Base-by-base conservation (phyloP, 164 flowering plant genomes). In the Sextonia rubra region DNA sequence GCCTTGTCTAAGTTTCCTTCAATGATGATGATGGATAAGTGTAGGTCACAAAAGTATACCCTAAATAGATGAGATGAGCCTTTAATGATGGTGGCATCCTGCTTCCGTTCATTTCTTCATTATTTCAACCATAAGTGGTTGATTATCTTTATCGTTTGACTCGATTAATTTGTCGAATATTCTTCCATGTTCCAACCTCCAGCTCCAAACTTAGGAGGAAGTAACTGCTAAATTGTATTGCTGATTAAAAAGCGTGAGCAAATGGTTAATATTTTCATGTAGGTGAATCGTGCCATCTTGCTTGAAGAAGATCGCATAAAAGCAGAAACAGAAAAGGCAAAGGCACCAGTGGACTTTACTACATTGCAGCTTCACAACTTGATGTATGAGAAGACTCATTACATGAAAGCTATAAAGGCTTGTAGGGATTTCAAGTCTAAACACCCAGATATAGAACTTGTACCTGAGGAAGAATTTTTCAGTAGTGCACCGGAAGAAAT, bases 351-450 rank as follows among this genome's bases (percentile, higher is more conserved):
- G 49, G 98, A 96, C 82, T 91, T 87, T 74, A 88, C 93, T 24
- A 88, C 94, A 0, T 77, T 96, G 87, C 98, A 96, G 90, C 92
- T 96, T 74, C 98, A 93, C 74, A 96, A 92, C 73, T 77, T 96
- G 86, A 84, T 93, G 91, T 96, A 96, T 69, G 99, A 96, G 85
- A 93, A 93, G 78, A 92, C 82, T 76, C 99, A 93, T 76, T 93
- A 92, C 72, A 49, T 92, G 70, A 96, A 96, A 82, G 98, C 99
- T 8, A 96, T 93, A 73, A 93, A 96, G 73, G 89, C 96, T 72
- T 93, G 98, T 86, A 96, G 85, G 70, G 98, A 93, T 75, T 96
- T 93, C 84, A 92, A 88, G 82, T 88, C 98, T 0, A 96, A 91
- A 80, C 82, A 93, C 84, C 97, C 97, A 18, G 97, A 90, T 73